Conservation (phyloP, 1,284 basidiomycete species). For the Melampsora americana region DNA sequence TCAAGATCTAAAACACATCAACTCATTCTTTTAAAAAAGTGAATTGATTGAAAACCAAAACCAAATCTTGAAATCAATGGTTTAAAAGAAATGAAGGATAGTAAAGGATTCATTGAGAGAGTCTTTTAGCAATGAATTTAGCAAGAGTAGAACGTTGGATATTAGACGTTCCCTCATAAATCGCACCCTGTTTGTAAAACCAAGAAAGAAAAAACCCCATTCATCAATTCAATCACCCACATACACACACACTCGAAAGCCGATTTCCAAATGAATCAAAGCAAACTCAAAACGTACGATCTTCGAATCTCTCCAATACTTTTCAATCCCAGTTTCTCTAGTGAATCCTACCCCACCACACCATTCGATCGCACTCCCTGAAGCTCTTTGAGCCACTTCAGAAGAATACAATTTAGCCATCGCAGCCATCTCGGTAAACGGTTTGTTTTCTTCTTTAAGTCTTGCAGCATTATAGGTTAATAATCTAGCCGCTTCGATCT, state of each 20-base stretch:
- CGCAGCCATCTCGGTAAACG: conserved; percentile 88
- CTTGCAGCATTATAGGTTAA: conserved; percentile 96
- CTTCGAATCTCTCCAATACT: conserved; percentile 78
- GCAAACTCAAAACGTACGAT: conserved; percentile 56
- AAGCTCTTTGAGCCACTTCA: conserved; percentile 81
- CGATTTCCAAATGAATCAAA: too few species aligned
- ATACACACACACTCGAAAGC: too few species aligned
- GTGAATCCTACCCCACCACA: conserved; percentile 93
- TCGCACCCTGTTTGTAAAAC: conserved; percentile 64
- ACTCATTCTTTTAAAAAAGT: too few species aligned
- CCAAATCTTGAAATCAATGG: too few species aligned
- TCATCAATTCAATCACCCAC: too few species aligned
- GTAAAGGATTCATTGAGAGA: neutral
- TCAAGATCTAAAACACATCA: too few species aligned
- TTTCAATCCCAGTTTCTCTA: conserved; percentile 87
- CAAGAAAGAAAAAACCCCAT: neutral
- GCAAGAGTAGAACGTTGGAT: conserved; percentile 97
- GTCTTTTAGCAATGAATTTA: conserved; percentile 57
- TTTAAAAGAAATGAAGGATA: too few species aligned
- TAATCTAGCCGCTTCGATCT: conserved; percentile 82
- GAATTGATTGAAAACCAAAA: too few species aligned
- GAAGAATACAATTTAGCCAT: conserved; percentile 86
- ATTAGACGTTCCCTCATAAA: conserved; percentile 93
- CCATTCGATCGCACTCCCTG: conserved; percentile 92
- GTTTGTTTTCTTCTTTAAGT: conserved; percentile 85